These are phyloP conservation scores for Gliomastix tumulicola DNA, from an alignment of 2,329 filamentous ascomycete species.

Conservation along the genomic window DNA sequence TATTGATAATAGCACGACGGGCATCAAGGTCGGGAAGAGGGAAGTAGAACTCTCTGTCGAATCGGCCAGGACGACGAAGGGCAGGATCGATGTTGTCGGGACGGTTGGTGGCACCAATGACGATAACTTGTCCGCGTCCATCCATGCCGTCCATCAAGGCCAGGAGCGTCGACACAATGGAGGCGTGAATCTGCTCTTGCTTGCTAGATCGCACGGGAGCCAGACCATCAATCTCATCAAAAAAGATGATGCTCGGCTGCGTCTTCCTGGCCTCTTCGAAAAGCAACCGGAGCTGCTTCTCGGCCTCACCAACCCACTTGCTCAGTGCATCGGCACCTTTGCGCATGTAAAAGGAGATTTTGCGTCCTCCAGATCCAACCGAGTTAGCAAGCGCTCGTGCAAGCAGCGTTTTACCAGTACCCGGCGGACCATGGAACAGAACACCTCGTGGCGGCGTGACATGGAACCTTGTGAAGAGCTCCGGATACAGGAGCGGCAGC, in stretches of 20 bases:
- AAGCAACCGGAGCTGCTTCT: constrained; percentile 84
- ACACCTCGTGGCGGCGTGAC: constrained; percentile 93
- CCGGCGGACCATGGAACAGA: constrained; percentile 91
- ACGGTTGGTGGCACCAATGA: constrained; percentile 97
- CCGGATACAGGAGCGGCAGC: constrained; percentile 86
- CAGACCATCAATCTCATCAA: constrained; percentile 96
- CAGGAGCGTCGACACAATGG: constrained; percentile 90
- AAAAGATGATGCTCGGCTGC: constrained; percentile 98
- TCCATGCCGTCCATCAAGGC: constrained; percentile 98
- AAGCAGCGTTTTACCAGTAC: constrained; percentile 96
- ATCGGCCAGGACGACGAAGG: constrained; percentile 86
- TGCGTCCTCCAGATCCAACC: constrained; percentile 79
- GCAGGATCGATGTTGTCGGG: constrained; percentile 96
- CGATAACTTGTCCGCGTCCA: constrained; percentile 94
- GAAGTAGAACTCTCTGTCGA: constrained; percentile 98
- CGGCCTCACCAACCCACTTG: constrained; percentile 98
- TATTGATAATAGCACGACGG: constrained; percentile 82
- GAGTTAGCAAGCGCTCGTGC: constrained; percentile 89
- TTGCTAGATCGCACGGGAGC: constrained; percentile 96
- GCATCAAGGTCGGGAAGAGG: constrained; percentile 77
- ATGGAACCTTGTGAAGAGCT: constrained; percentile 85
- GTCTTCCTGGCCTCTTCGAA: constrained; percentile 95
- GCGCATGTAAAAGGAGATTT: constrained; percentile 99
- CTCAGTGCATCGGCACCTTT: constrained; percentile 96
- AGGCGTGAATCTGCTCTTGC: constrained; percentile 97